These are phyloP conservation scores for Saccharomycodes ludwigii DNA, from an alignment of 805 yeast species.

Conservation along the genomic window DNA sequence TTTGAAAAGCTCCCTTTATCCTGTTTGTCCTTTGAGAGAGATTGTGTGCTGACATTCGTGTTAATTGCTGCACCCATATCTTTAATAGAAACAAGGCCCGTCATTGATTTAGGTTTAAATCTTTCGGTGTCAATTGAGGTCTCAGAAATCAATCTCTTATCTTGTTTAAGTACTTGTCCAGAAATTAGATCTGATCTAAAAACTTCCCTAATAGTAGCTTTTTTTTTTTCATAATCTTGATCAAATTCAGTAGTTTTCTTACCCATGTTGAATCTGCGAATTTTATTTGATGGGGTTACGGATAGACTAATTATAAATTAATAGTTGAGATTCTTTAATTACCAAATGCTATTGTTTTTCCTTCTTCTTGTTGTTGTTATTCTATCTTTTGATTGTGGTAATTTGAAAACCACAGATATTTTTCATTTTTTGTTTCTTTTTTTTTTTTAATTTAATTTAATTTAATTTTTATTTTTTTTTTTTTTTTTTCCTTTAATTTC, in stretches of 20 bases:
- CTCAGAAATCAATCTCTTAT: constrained; percentile 36
- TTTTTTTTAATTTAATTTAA: constrained; percentile 3
- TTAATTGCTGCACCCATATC: constrained; percentile 50
- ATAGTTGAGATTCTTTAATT: background rate
- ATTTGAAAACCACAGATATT: no score
- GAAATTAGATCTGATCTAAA: constrained; percentile 67
- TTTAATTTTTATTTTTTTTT: constrained; percentile 2
- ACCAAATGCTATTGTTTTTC: background rate
- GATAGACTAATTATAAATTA: background rate
- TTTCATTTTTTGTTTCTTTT: no score
- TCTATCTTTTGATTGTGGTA: no score
- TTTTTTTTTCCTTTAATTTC: no score
- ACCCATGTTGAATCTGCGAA: background rate
- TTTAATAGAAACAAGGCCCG: constrained; percentile 49
- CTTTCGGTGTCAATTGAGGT: constrained; percentile 30
- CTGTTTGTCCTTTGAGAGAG: no score
- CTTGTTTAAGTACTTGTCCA: constrained; percentile 55
- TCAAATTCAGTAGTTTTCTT: constrained; percentile 4
- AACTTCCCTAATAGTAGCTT: constrained; percentile 16
- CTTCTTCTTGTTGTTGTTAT: background rate
- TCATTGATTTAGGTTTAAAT: constrained; percentile 61
- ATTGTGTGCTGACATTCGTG: no score
- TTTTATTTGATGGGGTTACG: background rate
- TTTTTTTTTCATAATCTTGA: constrained; percentile 10
- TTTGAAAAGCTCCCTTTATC: background rate